These are phyloP conservation scores for Clarireedia monteithiana DNA, from an alignment of 2,329 filamentous ascomycete genomes.

Conservation along the genomic window DNA sequence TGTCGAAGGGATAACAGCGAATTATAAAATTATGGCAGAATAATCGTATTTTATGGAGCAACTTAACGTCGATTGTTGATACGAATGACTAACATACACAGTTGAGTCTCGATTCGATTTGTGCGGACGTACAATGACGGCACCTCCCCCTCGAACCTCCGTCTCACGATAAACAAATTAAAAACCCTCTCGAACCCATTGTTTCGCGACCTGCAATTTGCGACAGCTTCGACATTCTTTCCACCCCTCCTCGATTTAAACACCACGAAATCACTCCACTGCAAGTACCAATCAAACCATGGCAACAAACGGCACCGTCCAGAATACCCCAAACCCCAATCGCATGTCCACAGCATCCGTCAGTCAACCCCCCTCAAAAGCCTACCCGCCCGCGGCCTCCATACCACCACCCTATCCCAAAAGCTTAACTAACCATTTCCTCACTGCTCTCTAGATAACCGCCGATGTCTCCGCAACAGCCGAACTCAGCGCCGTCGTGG, in stretches of 20 bases:
- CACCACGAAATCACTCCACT: background rate
- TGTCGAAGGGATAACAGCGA: background rate
- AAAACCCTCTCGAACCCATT: too few species aligned
- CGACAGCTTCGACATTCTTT: too few species aligned
- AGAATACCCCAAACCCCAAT: slow-evolving; percentile 16
- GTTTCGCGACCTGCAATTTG: too few species aligned
- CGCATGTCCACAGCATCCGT: slow-evolving; percentile 17
- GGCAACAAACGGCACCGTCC: slow-evolving; percentile 12
- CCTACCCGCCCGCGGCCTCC: background rate
- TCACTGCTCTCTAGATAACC: slow-evolving; percentile 10
- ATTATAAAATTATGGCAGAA: background rate
- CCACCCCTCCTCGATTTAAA: background rate
- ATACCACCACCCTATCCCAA: slow-evolving; percentile 2
- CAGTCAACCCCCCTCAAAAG: background rate
- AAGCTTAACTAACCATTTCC: background rate
- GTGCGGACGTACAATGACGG: too few species aligned
- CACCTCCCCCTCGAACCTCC: too few species aligned
- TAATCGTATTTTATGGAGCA: too few species aligned
- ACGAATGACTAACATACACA: too few species aligned
- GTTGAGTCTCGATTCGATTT: too few species aligned
- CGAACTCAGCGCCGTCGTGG: slow-evolving; percentile 51
- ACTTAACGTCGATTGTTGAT: too few species aligned
- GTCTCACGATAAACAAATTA: too few species aligned
- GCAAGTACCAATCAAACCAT: slow-evolving; percentile 6
- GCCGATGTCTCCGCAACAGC: slow-evolving; percentile 23